These are phyloP conservation scores for Vitis cinerea DNA, from an alignment of 164 flowering plant genomes.

Conservation along the genomic window DNA sequence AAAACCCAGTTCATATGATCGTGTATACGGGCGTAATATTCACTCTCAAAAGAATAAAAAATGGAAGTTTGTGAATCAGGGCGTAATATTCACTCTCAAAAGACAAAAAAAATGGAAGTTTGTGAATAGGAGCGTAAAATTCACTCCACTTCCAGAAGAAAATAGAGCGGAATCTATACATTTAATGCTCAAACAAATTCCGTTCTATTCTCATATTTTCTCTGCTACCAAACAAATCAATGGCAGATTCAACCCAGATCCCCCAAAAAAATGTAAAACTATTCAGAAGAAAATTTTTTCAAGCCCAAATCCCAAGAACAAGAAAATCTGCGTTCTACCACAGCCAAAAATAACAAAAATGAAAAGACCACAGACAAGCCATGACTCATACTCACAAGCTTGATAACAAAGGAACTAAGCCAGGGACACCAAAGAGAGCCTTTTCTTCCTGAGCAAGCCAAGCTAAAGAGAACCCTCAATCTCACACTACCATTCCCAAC, in stretches of 20 bases:
- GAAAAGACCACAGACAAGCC: constrained; percentile 7
- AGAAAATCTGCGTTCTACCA: not conserved
- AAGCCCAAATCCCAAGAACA: constrained; percentile 13
- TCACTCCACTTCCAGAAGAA: too few relatives aligned
- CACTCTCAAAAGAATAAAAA: too few relatives aligned
- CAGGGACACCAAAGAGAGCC: constrained; percentile 4
- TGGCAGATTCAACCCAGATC: constrained; percentile 15
- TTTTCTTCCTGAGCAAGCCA: constrained; percentile 38
- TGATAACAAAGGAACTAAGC: constrained; percentile 17
- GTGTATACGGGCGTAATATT: too few relatives aligned
- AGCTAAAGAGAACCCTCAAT: constrained; percentile 24
- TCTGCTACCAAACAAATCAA: not conserved
- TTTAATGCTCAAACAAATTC: constrained; percentile 4
- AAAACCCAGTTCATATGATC: too few relatives aligned
- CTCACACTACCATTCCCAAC: constrained; percentile 8
- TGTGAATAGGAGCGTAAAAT: too few relatives aligned
- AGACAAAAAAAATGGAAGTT: too few relatives aligned
- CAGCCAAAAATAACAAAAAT: not conserved
- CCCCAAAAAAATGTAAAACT: not conserved
- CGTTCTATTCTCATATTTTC: not conserved
- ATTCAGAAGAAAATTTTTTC: constrained; percentile 3
- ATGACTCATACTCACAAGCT: constrained; percentile 14
- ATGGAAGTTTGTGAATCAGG: too few relatives aligned
- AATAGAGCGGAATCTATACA: too few relatives aligned
- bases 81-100: too few relatives aligned